These are phyloP conservation scores for Trichoderma afroharzianum DNA, from an alignment of 2,329 filamentous ascomycete genomes.

Conservation along the genomic window DNA sequence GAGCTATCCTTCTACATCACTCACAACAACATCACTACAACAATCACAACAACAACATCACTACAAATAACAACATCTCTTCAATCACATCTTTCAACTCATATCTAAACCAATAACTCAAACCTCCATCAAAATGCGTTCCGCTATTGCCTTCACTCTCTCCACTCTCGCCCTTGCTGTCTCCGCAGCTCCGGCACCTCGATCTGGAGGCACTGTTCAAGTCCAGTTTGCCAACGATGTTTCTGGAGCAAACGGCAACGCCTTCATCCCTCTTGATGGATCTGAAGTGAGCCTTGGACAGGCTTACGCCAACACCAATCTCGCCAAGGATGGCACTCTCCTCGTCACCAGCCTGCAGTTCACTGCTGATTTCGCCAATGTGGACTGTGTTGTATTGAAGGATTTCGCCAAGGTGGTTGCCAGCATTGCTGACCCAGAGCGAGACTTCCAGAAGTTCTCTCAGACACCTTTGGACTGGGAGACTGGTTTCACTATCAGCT, in stretches of 20 bases:
- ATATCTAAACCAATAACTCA: not conserved
- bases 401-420: not conserved
- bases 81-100: not conserved
- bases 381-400: not conserved
- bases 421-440: not conserved
- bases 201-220: not conserved
- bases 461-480: not conserved
- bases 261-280: not conserved
- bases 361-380: not conserved
- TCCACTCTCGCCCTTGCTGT: slow-evolving; percentile 1
- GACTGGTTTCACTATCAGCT: not conserved
- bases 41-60: not conserved
- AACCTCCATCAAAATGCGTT: not conserved
- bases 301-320: not conserved
- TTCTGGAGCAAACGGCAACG: slow-evolving; percentile 8
- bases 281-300: not conserved
- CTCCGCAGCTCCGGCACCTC: slow-evolving; percentile 2
- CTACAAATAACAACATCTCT: not conserved
- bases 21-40: not conserved
- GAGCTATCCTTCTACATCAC: not conserved
- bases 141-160: not conserved
- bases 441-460: not conserved
- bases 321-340: not conserved
- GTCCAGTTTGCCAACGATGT: slow-evolving; percentile 7
- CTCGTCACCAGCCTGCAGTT: not conserved